phyloP scores from a whole-genome alignment of 2,329 filamentous ascomycete species.

The Myriangium duriaei region DNA sequence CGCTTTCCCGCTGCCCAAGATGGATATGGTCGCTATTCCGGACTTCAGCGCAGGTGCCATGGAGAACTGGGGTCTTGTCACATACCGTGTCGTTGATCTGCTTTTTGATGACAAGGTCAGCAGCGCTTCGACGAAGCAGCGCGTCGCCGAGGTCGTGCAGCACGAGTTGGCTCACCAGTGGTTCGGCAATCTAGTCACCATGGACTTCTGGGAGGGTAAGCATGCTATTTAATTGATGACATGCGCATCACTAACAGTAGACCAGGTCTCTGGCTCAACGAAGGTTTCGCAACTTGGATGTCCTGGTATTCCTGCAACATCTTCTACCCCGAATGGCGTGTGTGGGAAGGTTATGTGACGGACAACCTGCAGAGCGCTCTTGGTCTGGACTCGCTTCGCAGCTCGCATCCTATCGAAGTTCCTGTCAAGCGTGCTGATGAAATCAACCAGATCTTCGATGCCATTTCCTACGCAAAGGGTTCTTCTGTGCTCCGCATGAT shows the following conservation, averaged over 20 bases:
- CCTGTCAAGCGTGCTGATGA: constrained; percentile 91
- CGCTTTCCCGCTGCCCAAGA: constrained; percentile 78
- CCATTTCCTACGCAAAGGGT: constrained; percentile 94
- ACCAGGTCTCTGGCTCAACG: constrained; percentile 66
- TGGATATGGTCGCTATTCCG: constrained; percentile 93
- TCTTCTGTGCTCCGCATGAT: constrained; percentile 96
- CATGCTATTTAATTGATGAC: not conserved
- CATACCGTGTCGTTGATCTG: constrained; percentile 84
- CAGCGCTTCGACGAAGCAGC: constrained; percentile 78
- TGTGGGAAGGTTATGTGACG: constrained; percentile 90
- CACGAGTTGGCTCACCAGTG: constrained; percentile 96
- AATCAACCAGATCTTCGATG: constrained; percentile 96
- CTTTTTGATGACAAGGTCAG: constrained; percentile 86
- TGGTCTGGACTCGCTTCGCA: constrained; percentile 77
- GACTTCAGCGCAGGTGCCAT: constrained; percentile 94
- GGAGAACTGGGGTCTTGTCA: constrained; percentile 97
- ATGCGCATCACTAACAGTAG: not conserved
- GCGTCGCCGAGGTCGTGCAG: constrained; percentile 89
- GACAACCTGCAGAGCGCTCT: constrained; percentile 84
- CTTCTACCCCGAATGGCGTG: constrained; percentile 97
- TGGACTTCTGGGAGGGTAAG: constrained; percentile 81
- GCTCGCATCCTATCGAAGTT: constrained; percentile 92
- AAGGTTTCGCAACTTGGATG: constrained; percentile 92
- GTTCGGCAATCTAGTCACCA: constrained; percentile 95
- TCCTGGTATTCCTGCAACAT: constrained; percentile 87